Conservation (phyloP, 225 moss, liverwort and hornwort species). For the Takakia lepidozioides region DNA sequence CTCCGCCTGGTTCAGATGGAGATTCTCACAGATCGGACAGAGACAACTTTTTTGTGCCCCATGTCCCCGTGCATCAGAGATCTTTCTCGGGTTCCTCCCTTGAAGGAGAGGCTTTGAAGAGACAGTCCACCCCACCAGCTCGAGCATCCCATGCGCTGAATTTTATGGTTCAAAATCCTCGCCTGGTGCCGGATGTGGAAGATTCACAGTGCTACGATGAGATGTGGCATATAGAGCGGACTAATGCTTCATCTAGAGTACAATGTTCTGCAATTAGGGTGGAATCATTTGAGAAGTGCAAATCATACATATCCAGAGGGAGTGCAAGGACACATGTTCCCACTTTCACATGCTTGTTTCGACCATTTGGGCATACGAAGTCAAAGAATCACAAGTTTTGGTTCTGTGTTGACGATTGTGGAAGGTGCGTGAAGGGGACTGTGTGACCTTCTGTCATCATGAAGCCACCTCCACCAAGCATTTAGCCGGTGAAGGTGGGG, state of each 20-base stretch:
- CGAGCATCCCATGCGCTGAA: background rate
- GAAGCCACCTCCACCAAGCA: too few relatives aligned
- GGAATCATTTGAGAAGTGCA: background rate
- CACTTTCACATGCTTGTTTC: background rate
- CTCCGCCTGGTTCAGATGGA: too few relatives aligned
- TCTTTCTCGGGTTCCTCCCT: background rate
- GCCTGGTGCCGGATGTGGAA: background rate
- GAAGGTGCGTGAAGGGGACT: too few relatives aligned
- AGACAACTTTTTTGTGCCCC: too few relatives aligned
- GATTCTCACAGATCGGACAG: too few relatives aligned
- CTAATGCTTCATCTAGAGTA: background rate
- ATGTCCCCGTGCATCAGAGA: background rate
- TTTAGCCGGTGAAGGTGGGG: background rate
- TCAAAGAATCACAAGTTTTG: too few relatives aligned
- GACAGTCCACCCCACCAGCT: background rate
- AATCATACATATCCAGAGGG: background rate
- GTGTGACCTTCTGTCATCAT: too few relatives aligned
- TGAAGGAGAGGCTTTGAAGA: too few relatives aligned
- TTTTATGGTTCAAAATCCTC: too few relatives aligned
- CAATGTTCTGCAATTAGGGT: background rate
- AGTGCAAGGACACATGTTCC: background rate
- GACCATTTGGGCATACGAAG: too few relatives aligned
- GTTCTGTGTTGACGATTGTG: too few relatives aligned
- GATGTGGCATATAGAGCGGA: background rate
- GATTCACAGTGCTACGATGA: background rate